phyloP scores from a whole-genome alignment of 208 protist genomes.

The Hexamita inflata region DNA sequence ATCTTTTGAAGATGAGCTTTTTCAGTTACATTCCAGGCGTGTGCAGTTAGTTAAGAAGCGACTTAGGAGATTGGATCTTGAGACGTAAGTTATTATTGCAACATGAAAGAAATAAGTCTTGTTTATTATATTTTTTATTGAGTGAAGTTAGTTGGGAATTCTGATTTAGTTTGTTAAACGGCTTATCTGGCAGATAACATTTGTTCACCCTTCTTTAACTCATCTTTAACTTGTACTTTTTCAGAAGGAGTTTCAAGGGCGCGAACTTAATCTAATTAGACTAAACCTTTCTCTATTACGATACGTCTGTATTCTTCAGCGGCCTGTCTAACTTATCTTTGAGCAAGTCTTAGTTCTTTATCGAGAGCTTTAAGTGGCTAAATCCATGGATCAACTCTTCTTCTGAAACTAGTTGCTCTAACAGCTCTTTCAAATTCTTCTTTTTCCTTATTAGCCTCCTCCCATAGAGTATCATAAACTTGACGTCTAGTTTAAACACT shows the following conservation, averaged over 20 bases:
- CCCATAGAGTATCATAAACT: not conserved
- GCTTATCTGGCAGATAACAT: too few species aligned
- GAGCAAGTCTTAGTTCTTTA: conserved; percentile 1
- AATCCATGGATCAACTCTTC: conserved; percentile 15
- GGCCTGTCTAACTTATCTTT: not conserved
- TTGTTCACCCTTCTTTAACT: too few species aligned
- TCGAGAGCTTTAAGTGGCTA: conserved; percentile 20
- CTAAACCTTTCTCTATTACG: too few species aligned
- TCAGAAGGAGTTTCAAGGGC: too few species aligned
- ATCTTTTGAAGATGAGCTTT: not conserved
- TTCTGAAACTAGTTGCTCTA: not conserved
- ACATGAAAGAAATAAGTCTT: too few species aligned
- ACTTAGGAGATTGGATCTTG: too few species aligned
- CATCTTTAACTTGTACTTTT: too few species aligned
- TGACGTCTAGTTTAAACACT: not conserved
- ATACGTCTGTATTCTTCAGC: conserved; percentile 21
- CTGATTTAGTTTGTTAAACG: too few species aligned
- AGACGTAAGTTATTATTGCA: too few species aligned
- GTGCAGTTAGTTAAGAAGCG: not conserved
- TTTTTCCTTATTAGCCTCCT: conserved; percentile 4
- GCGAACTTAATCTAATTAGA: too few species aligned
- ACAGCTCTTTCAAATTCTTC: conserved; percentile 20
- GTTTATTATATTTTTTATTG: too few species aligned
- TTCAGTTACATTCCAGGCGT: not conserved
- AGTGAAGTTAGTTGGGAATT: too few species aligned